These are phyloP conservation scores for Phalaenopsis aphrodite DNA, from an alignment of 106 monocot genomes.

Conservation along the genomic window DNA sequence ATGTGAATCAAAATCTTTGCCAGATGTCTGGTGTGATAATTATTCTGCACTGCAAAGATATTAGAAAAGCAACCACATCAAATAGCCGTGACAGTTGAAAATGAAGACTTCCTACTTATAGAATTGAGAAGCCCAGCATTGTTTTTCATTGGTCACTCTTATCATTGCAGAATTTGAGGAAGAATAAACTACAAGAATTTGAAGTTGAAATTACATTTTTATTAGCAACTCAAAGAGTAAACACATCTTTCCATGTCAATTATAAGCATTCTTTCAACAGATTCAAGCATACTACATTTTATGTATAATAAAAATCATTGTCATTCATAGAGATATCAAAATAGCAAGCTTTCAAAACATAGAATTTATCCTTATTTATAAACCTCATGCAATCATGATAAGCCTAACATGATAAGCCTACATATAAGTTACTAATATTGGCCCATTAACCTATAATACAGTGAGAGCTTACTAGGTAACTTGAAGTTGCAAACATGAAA, in stretches of 20 bases:
- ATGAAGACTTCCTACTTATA: not conserved
- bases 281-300: not conserved
- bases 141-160: not conserved
- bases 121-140: not conserved
- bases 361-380: no score
- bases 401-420: no score
- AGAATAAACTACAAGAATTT: not conserved
- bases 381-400: no score
- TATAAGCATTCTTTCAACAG: not conserved
- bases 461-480: no score
- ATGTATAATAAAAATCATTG: no score
- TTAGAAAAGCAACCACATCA: constrained; percentile 6
- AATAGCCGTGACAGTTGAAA: not conserved
- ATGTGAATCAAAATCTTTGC: constrained; percentile 88
- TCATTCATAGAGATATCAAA: no score
- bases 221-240: not conserved
- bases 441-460: no score
- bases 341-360: no score
- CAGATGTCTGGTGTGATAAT: constrained; percentile 78
- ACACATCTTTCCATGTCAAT: not conserved
- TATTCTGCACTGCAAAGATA: constrained; percentile 76
- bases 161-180: not conserved
- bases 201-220: not conserved
- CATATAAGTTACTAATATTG: no score
- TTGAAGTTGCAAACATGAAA: no score